phyloP scores from a whole-genome alignment of 352 stramenopile species.

The Peronosclerospora sorghi region DNA sequence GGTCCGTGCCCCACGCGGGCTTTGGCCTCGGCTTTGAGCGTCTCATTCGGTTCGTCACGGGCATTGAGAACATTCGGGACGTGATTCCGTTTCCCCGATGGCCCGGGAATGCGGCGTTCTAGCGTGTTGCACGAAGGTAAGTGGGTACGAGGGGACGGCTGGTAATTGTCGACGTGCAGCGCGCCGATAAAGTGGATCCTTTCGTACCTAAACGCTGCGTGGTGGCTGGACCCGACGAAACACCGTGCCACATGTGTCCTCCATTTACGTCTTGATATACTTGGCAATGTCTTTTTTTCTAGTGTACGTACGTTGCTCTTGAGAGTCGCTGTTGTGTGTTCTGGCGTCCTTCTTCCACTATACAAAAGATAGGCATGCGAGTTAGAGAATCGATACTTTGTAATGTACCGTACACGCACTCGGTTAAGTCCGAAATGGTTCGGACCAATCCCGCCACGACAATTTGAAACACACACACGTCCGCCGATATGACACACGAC shows the following conservation, averaged over 20 bases:
- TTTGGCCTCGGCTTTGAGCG: constrained; percentile 98
- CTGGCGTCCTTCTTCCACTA: constrained; percentile 76
- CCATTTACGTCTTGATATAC: constrained; percentile 66
- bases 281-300: constrained; percentile 74
- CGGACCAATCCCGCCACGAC: constrained; percentile 8
- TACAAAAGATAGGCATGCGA: constrained; percentile 62
- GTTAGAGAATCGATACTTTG: no score
- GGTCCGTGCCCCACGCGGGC: constrained; percentile 93
- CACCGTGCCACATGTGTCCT: constrained; percentile 33
- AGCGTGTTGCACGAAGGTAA: constrained; percentile 17
- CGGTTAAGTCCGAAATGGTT: constrained; percentile 6
- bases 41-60: constrained; percentile 95
- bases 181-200: constrained; percentile 59
- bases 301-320: constrained; percentile 67
- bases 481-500: constrained; percentile 58
- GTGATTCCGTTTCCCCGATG: constrained; percentile 96
- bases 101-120: constrained; percentile 91
- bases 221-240: constrained; percentile 13
- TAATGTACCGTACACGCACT: constrained; percentile 4
- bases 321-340: constrained; percentile 43
- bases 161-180: constrained; percentile 54
- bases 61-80: constrained; percentile 99
- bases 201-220: constrained; percentile 14
- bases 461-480: constrained; percentile 2
- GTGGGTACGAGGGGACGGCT: constrained; percentile 32